These are phyloP conservation scores for Kwoniella newhampshirensis DNA, from an alignment of 768 basidiomycete species.

Conservation along the genomic window DNA sequence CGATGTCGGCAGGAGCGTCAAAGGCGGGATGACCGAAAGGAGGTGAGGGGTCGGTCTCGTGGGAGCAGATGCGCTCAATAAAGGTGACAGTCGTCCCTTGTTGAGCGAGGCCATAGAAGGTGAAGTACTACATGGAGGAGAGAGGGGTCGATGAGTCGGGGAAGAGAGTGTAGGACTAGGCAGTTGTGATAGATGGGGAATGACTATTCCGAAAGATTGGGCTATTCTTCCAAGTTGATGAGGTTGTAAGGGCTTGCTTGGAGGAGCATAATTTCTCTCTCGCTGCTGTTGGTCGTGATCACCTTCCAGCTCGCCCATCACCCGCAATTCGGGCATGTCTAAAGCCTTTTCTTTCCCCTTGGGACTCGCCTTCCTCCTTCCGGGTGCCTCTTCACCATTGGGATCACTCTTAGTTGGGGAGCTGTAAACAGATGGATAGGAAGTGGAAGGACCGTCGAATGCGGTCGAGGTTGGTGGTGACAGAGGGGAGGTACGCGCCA, in stretches of 20 bases:
- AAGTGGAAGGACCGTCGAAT: slow-evolving; percentile 1
- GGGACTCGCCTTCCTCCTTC: slow-evolving; percentile 1
- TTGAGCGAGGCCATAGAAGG: not conserved
- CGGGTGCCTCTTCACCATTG: not conserved
- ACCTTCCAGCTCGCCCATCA: slow-evolving; percentile 4
- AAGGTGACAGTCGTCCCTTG: slow-evolving; percentile 11
- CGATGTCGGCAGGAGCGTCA: slow-evolving; percentile 23
- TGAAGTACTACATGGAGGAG: slow-evolving; percentile 13
- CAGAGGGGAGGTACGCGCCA: slow-evolving; percentile 24
- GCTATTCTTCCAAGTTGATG: slow-evolving; percentile 45
- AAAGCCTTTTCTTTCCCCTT: slow-evolving; percentile 25
- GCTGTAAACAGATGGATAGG: not conserved
- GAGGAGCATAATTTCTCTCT: slow-evolving; percentile 35
- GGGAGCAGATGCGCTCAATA: slow-evolving; percentile 4
- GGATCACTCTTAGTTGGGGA: slow-evolving; percentile 12
- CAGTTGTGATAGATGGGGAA: slow-evolving; percentile 38
- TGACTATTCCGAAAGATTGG: slow-evolving; percentile 47
- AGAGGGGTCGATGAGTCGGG: not conserved
- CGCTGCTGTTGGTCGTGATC: not conserved
- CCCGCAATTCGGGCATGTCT: slow-evolving; percentile 4
- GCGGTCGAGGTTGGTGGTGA: slow-evolving; percentile 17
- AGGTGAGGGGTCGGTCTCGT: slow-evolving; percentile 26
- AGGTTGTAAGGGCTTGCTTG: slow-evolving; percentile 36
- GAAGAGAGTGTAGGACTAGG: slow-evolving; percentile 7
- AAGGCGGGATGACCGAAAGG: slow-evolving; percentile 44